Percentiles rank a stretch among this genome's conserved stretches.
Conservation (phyloP, 2,329 filamentous ascomycete species). For the Diaporthe citri region DNA sequence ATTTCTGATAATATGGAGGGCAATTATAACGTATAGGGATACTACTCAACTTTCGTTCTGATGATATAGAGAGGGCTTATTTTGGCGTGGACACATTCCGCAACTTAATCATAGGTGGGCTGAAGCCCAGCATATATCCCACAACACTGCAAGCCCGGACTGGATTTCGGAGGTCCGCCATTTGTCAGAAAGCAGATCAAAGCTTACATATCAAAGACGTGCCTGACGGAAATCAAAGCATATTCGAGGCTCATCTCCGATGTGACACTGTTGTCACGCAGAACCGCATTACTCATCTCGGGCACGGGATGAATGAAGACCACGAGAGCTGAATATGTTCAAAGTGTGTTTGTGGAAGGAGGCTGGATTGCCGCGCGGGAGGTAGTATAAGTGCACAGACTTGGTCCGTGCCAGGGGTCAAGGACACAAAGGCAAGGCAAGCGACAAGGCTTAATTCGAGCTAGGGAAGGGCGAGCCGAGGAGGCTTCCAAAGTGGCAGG, state of each 20-base stretch:
- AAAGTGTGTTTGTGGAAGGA: not conserved
- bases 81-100: not conserved
- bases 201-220: slow-evolving; percentile 9
- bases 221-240: slow-evolving; percentile 9
- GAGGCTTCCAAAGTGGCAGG: not conserved
- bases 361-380: slow-evolving; percentile 25
- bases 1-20: not conserved
- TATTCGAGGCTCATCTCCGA: not conserved
- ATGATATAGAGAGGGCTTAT: not conserved
- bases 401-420: not conserved
- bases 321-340: slow-evolving; percentile 3
- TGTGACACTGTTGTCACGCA: not conserved
- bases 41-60: not conserved
- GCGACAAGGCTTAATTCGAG: not conserved
- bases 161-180: not conserved
- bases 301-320: slow-evolving; percentile 21
- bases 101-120: not conserved
- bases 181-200: slow-evolving; percentile 16
- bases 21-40: not conserved
- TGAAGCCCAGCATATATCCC: slow-evolving; percentile 18
- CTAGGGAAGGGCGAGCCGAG: slow-evolving; percentile 18
- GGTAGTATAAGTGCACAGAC: not conserved
- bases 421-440: not conserved
- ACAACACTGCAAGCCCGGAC: no score
- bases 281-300: slow-evolving; percentile 6